A percentile compares a stretch with the other conserved stretches of the same genome.
These are phyloP conservation scores for Austropuccinia psidii DNA, from an alignment of 1,284 basidiomycete species.

Conservation along the genomic window DNA sequence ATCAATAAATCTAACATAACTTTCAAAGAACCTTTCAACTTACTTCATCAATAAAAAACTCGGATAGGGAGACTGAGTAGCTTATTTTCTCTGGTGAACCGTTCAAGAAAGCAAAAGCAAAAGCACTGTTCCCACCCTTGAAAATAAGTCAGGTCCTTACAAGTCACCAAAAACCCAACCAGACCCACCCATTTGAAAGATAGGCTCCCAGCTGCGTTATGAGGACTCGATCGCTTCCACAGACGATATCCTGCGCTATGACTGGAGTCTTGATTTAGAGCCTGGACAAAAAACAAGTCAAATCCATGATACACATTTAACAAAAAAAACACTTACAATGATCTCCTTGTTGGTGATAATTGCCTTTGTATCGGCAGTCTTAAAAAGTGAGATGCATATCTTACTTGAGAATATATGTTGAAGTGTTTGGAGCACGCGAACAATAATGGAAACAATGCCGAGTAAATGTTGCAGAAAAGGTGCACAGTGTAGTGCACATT, in stretches of 20 bases:
- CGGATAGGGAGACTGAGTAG: slow-evolving; percentile 8
- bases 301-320: not conserved
- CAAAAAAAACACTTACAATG: slow-evolving; percentile 1
- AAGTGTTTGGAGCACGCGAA: too few species aligned
- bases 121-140: not conserved
- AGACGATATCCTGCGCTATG: slow-evolving; percentile 21
- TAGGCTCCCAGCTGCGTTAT: not conserved
- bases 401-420: not conserved
- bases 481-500: too few species aligned
- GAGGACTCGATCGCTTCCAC: slow-evolving; percentile 1
- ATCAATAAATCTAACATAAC: not conserved
- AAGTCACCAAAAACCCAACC: too few species aligned
- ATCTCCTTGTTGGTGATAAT: slow-evolving; percentile 30
- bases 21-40: not conserved
- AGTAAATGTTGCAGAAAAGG: too few species aligned
- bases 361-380: slow-evolving; percentile 38
- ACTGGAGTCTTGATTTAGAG: slow-evolving; percentile 17
- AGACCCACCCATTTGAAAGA: slow-evolving; percentile 12
- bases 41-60: slow-evolving; percentile 34
- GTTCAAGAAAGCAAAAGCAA: slow-evolving; percentile 20
- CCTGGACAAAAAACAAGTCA: not conserved
- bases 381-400: not conserved
- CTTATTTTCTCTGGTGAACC: slow-evolving; percentile 3
- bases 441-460: too few species aligned
- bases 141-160: not conserved